A percentile compares a stretch with the other conserved stretches of the same genome.
Conservation (phyloP, 352 stramenopile genomes). For the Phytophthora multivora region DNA sequence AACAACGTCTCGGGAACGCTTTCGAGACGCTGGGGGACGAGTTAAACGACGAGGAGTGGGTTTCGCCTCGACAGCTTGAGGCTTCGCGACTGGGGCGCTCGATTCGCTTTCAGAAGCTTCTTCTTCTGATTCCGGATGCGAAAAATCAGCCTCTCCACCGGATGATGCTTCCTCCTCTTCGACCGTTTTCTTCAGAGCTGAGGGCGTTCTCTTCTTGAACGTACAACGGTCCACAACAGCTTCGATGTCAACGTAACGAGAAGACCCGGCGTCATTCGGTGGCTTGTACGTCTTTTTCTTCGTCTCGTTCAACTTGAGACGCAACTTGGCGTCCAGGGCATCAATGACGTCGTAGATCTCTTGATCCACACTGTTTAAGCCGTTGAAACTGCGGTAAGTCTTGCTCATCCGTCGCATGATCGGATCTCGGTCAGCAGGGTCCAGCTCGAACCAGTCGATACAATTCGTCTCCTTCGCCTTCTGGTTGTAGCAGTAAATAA, state of each 20-base stretch:
- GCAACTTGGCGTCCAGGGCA: conserved; percentile 35
- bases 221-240: conserved; percentile 31
- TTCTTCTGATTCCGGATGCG: conserved; percentile 26
- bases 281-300: conserved; percentile 51
- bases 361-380: conserved; percentile 36
- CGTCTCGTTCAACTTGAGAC: conserved; percentile 28
- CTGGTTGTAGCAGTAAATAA: conserved; percentile 48
- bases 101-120: conserved; percentile 27
- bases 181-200: conserved; percentile 1
- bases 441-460: conserved; percentile 42
- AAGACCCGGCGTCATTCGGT: conserved; percentile 29
- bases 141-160: conserved; percentile 23
- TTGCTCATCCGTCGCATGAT: conserved; percentile 39
- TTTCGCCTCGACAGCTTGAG: conserved; percentile 1
- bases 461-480: conserved; percentile 30
- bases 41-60: background rate
- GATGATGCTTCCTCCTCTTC: conserved; percentile 18
- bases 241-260: conserved; percentile 49
- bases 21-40: conserved; percentile 7
- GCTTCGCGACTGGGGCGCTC: conserved; percentile 5
- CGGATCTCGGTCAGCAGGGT: conserved; percentile 16
- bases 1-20: conserved; percentile 16
- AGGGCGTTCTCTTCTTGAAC: conserved; percentile 20
- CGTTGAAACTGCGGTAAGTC: conserved; percentile 43
- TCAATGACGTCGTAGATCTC: conserved; percentile 43